These are phyloP conservation scores for Mrakia gelida DNA, from an alignment of 768 basidiomycete genomes.

Conservation along the genomic window DNA sequence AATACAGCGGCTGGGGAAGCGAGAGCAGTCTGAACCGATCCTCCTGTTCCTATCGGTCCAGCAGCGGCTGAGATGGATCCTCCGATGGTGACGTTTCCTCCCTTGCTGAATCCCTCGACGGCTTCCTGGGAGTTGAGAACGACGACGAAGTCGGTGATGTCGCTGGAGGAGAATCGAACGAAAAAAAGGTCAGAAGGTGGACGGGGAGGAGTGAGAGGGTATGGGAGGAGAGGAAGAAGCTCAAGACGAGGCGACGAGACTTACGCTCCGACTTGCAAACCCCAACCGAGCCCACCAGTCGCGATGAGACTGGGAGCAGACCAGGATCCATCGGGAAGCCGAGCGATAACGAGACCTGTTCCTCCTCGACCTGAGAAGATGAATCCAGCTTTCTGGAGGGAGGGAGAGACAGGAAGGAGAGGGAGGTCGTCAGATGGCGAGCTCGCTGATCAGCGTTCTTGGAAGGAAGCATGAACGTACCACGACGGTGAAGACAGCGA, in stretches of 20 bases:
- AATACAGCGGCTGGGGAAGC: constrained; percentile 92
- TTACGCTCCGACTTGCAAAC: constrained; percentile 30
- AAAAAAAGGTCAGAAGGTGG: not conserved
- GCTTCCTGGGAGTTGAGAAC: constrained; percentile 96
- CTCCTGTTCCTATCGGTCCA: constrained; percentile 91
- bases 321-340: constrained; percentile 31
- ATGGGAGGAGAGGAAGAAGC: no score
- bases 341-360: constrained; percentile 24
- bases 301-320: constrained; percentile 16
- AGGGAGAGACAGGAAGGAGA: not conserved
- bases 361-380: constrained; percentile 29
- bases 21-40: constrained; percentile 71
- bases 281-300: constrained; percentile 31
- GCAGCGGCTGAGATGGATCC: constrained; percentile 66
- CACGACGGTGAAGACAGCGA: constrained; percentile 25
- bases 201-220: not conserved
- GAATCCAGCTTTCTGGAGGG: constrained; percentile 27
- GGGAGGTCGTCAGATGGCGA: not conserved
- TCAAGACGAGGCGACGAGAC: not conserved
- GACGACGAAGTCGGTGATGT: constrained; percentile 74
- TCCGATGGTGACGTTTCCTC: constrained; percentile 93
- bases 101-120: constrained; percentile 87
- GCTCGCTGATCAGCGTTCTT: not conserved
- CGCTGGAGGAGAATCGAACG: constrained; percentile 30
- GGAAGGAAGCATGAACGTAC: not conserved